Evolutionary conservation across 192 early-diverging fungal genomes (phyloP).

Genomic region (Backusella liffmaniae): DNA sequence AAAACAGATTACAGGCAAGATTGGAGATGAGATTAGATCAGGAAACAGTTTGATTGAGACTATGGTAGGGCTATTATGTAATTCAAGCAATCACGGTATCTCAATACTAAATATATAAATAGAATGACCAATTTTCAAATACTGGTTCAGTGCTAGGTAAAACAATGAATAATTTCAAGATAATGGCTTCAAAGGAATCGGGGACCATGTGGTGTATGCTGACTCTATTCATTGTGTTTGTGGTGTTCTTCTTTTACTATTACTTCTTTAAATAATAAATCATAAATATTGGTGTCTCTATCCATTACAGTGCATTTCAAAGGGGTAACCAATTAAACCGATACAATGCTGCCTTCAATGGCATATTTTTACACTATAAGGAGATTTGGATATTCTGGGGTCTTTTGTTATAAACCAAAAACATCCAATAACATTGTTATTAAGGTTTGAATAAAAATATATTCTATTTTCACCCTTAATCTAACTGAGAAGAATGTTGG

Average conservation of each 20-base stretch:
- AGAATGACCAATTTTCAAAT: conserved; percentile 44
- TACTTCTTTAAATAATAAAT: conserved; percentile 33
- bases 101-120: background rate
- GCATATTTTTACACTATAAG: too few species aligned
- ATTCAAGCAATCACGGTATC: background rate
- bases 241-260: conserved; percentile 36
- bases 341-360: too few species aligned
- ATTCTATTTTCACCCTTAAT: too few species aligned
- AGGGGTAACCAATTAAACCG: too few species aligned
- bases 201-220: conserved; percentile 32
- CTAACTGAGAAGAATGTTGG: too few species aligned
- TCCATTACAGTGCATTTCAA: too few species aligned
- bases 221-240: conserved; percentile 35
- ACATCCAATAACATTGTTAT: too few species aligned
- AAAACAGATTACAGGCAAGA: conserved; percentile 36
- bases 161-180: conserved; percentile 38
- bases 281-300: background rate
- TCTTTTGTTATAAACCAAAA: too few species aligned
- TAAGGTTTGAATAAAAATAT: too few species aligned
- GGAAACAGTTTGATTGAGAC: conserved; percentile 37
- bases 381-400: too few species aligned
- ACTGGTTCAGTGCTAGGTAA: conserved; percentile 30
- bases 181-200: conserved; percentile 39
- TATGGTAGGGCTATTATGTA: conserved; percentile 27
- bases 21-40: conserved; percentile 38